Evolutionary conservation across 1,284 basidiomycete species (phyloP).

Genomic region (Moesziomyces sp.): DNA sequence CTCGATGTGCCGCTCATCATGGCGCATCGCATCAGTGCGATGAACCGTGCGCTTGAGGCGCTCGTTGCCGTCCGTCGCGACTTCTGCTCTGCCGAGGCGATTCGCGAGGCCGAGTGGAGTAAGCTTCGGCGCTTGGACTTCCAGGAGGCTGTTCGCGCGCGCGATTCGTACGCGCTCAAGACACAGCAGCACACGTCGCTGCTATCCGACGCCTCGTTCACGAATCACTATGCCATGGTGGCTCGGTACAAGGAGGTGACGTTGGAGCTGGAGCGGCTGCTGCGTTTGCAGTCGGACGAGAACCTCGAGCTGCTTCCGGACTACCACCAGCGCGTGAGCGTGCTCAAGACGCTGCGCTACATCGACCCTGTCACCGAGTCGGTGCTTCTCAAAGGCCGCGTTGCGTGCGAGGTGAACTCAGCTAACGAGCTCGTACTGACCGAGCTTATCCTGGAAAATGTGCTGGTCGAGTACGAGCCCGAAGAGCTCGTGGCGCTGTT

Average conservation of each 20-base stretch:
- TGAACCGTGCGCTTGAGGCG: constrained; percentile 68
- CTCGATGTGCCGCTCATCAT: constrained; percentile 47
- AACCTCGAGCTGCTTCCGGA: constrained; percentile 97
- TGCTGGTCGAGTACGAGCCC: constrained; percentile 86
- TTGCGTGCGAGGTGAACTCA: constrained; percentile 99
- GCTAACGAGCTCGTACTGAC: constrained; percentile 87
- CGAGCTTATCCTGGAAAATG: constrained; percentile 96
- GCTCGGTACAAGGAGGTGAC: constrained; percentile 81
- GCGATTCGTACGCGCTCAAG: constrained; percentile 72
- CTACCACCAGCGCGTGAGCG: constrained; percentile 91
- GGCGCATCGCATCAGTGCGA: constrained; percentile 74
- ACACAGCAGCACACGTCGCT: constrained; percentile 29
- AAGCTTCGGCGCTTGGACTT: constrained; percentile 88
- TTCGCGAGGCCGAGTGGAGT: constrained; percentile 76
- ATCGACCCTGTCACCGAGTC: constrained; percentile 77
- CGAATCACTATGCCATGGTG: constrained; percentile 78
- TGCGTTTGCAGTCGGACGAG: constrained; percentile 74
- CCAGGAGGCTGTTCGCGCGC: constrained; percentile 79
- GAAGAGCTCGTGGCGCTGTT: constrained; percentile 97
- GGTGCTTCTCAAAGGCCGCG: constrained; percentile 93
- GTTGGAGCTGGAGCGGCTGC: constrained; percentile 74
- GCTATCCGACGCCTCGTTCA: constrained; percentile 72
- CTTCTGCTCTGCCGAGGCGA: not conserved
- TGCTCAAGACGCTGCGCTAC: constrained; percentile 81
- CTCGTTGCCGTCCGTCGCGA: constrained; percentile 22